phyloP scores from a whole-genome alignment of 1,284 basidiomycete genomes.

The Stereum hirsutum region DNA sequence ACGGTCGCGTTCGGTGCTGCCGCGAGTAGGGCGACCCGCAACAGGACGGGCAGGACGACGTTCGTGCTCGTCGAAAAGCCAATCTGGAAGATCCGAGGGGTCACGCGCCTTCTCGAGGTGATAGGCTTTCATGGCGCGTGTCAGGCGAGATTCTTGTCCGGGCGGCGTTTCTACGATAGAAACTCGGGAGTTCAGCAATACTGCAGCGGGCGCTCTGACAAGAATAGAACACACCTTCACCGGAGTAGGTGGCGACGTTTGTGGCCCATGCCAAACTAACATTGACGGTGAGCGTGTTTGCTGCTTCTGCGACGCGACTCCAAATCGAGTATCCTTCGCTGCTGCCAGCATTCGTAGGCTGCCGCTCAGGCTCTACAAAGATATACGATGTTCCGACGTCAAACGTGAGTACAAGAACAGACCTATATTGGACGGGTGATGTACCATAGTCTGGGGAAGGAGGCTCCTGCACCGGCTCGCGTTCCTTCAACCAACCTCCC shows the following conservation, averaged over 20 bases:
- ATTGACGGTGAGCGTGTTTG: slow-evolving; percentile 43
- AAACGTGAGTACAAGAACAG: no score
- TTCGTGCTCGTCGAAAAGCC: slow-evolving; percentile 56
- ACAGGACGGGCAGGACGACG: slow-evolving; percentile 22
- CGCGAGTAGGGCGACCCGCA: slow-evolving; percentile 5
- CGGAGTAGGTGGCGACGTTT: slow-evolving; percentile 30
- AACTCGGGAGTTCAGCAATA: no score
- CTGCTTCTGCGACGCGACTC: slow-evolving; percentile 44
- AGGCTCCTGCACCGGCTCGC: slow-evolving; percentile 6
- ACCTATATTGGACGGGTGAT: no score
- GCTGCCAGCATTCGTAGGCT: no score
- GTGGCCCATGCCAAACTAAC: slow-evolving; percentile 48
- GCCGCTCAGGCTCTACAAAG: no score
- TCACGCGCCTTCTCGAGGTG: slow-evolving; percentile 50
- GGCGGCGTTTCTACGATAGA: slow-evolving; percentile 35
- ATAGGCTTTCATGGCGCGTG: slow-evolving; percentile 59
- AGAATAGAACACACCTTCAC: slow-evolving; percentile 34
- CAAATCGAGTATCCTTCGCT: slow-evolving; percentile 42
- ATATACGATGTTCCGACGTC: no score
- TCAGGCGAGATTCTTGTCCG: slow-evolving; percentile 52
- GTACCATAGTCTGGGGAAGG: slow-evolving; percentile 2
- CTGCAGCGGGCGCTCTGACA: slow-evolving; percentile 3
- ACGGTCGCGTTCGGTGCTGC: background rate
- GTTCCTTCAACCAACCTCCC: slow-evolving; percentile 6
- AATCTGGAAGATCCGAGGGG: slow-evolving; percentile 52